phyloP scores from a whole-genome alignment of 2,329 filamentous ascomycete species.

The Pseudopithomyces maydicus region DNA sequence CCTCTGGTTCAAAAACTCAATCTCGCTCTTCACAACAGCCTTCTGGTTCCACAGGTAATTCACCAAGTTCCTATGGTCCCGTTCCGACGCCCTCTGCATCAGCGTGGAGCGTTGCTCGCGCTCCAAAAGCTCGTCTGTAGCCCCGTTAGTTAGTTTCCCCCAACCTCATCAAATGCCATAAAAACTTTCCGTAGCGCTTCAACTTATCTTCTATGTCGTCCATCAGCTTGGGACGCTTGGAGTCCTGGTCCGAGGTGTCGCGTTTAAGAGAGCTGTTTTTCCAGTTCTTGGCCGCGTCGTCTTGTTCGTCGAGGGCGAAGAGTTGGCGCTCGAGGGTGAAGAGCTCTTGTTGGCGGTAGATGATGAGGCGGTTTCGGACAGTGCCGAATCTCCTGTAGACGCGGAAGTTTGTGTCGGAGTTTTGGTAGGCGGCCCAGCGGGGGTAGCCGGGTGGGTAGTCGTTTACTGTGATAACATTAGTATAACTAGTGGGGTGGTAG shows the following conservation, averaged over 20 bases:
- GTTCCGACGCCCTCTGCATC: slow-evolving; percentile 13
- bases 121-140: slow-evolving; percentile 15
- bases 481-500: neutral
- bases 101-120: slow-evolving; percentile 9
- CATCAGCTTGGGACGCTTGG: slow-evolving; percentile 12
- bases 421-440: slow-evolving; percentile 11
- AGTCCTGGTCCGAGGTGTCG: slow-evolving; percentile 4
- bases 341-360: slow-evolving; percentile 20
- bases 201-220: slow-evolving; percentile 12
- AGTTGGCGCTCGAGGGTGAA: slow-evolving; percentile 9
- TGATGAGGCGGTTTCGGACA: slow-evolving; percentile 17
- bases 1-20: slow-evolving; percentile 1
- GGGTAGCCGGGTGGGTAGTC: slow-evolving; percentile 14
- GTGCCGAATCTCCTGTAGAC: slow-evolving; percentile 17
- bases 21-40: slow-evolving; percentile 12
- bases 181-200: slow-evolving; percentile 9
- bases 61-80: slow-evolving; percentile 13
- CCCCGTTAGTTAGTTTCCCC: neutral
- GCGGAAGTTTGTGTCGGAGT: slow-evolving; percentile 11
- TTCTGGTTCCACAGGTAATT: slow-evolving; percentile 17
- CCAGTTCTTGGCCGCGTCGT: neutral
- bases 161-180: neutral
- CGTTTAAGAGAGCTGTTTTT: slow-evolving; percentile 1
- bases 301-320: neutral
- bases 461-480: slow-evolving; percentile 4